These are phyloP conservation scores for Ustilago trichophora DNA, from an alignment of 1,284 basidiomycete genomes.

Conservation along the genomic window DNA sequence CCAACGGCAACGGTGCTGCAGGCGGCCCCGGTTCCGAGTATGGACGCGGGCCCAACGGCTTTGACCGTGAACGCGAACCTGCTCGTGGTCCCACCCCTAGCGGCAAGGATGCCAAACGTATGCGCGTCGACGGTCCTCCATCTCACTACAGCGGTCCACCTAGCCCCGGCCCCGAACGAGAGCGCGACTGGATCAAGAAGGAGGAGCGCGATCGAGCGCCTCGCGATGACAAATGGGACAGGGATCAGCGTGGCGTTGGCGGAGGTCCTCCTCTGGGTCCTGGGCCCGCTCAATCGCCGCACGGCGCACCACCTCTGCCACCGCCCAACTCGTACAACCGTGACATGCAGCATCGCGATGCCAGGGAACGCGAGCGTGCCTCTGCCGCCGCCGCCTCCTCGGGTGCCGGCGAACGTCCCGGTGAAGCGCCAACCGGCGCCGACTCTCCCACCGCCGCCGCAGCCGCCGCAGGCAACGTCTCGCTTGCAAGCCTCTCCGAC, in stretches of 20 bases:
- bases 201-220: constrained; percentile 55
- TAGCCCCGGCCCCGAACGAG: constrained; percentile 52
- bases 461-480: constrained; percentile 55
- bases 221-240: constrained; percentile 55
- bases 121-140: constrained; percentile 44
- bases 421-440: constrained; percentile 17
- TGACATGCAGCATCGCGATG: constrained; percentile 36
- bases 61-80: constrained; percentile 64
- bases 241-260: constrained; percentile 58
- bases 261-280: constrained; percentile 32
- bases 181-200: constrained; percentile 62
- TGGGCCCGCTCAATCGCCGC: constrained; percentile 45
- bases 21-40: constrained; percentile 47
- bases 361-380: constrained; percentile 32
- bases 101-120: constrained; percentile 60
- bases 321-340: constrained; percentile 45
- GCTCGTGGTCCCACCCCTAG: constrained; percentile 55
- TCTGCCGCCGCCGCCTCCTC: too few relatives aligned
- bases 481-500: constrained; percentile 61
- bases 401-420: constrained; percentile 11
- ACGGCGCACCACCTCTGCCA: constrained; percentile 47
- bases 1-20: constrained; percentile 35
- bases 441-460: constrained; percentile 40
- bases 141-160: constrained; percentile 50
- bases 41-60: constrained; percentile 43